Base-by-base conservation (phyloP, 2,329 filamentous ascomycete genomes). In the Blastomyces parvus region DNA sequence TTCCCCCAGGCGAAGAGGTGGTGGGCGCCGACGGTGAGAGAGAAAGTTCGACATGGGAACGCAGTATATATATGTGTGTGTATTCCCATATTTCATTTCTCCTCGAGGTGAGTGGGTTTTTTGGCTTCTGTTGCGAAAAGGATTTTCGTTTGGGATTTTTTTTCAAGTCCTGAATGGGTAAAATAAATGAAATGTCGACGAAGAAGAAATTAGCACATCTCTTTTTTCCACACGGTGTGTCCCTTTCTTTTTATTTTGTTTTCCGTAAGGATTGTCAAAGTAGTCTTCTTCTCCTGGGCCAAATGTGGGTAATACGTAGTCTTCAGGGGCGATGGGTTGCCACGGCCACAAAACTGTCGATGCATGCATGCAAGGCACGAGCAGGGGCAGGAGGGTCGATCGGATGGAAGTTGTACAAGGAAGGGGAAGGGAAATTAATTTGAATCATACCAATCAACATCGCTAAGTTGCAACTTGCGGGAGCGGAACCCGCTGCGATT, bases 391-490 rank as follows among this genome's bases (percentile, higher is more conserved):
- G n/a, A 13, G 17, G 27, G 27, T 36, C 19, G 19, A n/a, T 33
- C 17, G 48, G 48, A 60, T 46, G n/a, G 30, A 27, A 36, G 17
- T 44, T 25, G 56, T 2, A 50, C 33, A 50, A 42, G 38, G 14
- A 52, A 50, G 52, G 56, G 11, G 25, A 48, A 50, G 27, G 13
- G 25, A 52, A 61, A 53, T 9, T 61, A 53, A 62, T 42, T 62
- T 38, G 27, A 50, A 57, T 14, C 60, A 56, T 93, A 97, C 94
- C 94, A 99, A 77, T 99, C 93, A 75, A 99, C 90, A 77, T 99
- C 94, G 77, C 91, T 96, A 64, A 97, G 84, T 74, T 97, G 93
- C 65, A 99, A 81, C 77, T 96, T 96, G 71, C 94, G 86, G 64
- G 89, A 87, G 67, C 92, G 88, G 75, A 96, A 91, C 64, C 88